Evolutionary conservation across 805 yeast genomes (phyloP).

Genomic region (Wickerhamiella domercqiae): DNA sequence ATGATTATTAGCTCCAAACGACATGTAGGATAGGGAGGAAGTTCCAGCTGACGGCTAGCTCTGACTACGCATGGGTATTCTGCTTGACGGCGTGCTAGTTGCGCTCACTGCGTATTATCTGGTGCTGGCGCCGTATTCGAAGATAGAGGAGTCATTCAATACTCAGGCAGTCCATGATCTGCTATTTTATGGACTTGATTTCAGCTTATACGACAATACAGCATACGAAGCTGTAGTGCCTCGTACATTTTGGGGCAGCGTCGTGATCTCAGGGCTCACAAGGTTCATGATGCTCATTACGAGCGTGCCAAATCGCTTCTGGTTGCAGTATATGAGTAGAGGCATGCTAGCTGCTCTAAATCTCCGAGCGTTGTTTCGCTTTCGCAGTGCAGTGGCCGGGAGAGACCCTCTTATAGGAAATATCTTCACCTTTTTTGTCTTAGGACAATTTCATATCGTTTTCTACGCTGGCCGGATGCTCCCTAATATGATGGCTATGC

Average conservation of each 20-base stretch:
- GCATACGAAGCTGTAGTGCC: constrained; percentile 83
- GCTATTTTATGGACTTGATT: constrained; percentile 41
- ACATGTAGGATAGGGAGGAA: too few relatives aligned
- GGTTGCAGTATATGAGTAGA: constrained; percentile 42
- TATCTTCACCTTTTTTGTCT: constrained; percentile 46
- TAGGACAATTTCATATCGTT: constrained; percentile 63
- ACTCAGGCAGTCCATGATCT: constrained; percentile 81
- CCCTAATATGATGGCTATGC: constrained; percentile 72
- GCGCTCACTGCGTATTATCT: constrained; percentile 36
- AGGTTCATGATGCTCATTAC: constrained; percentile 24
- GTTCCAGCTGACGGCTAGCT: too few relatives aligned
- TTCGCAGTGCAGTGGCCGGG: constrained; percentile 30
- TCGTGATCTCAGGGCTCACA: constrained; percentile 34
- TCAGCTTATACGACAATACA: constrained; percentile 48
- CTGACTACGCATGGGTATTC: too few relatives aligned
- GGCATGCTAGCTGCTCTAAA: constrained; percentile 49
- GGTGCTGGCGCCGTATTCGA: constrained; percentile 59
- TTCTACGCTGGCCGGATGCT: constrained; percentile 72
- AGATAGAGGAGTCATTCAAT: constrained; percentile 89
- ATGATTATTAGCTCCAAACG: too few relatives aligned
- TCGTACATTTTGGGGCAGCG: constrained; percentile 63
- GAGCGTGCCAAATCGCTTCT: constrained; percentile 27
- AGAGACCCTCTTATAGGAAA: constrained; percentile 20
- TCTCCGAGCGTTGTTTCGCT: constrained; percentile 33
- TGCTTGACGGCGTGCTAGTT: constrained; percentile 29